Evolutionary conservation across 164 flowering plant species (phyloP).

Genomic region (Macadamia tetraphylla): DNA sequence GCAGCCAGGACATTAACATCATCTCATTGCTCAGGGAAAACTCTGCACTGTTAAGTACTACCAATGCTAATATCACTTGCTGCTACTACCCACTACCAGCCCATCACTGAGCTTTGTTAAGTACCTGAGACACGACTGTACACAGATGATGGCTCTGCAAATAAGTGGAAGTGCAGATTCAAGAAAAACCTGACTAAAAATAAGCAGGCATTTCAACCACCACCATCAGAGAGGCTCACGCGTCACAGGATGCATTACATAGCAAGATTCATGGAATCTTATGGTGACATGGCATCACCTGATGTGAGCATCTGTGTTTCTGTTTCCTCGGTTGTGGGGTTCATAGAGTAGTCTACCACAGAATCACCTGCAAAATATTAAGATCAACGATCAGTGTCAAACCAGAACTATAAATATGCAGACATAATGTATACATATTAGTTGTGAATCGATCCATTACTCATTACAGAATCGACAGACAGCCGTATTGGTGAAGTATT

Average conservation of each 20-base stretch:
- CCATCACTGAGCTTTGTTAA: constrained; percentile 3
- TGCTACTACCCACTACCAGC: constrained; percentile 3
- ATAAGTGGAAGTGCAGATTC: constrained; percentile 4
- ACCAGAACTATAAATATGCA: no score
- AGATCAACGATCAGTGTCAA: background rate
- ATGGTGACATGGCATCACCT: constrained; percentile 36
- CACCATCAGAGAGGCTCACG: constrained; percentile 1
- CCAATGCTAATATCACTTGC: no score
- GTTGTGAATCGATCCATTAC: constrained; percentile 24
- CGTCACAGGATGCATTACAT: constrained; percentile 4
- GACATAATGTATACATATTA: background rate
- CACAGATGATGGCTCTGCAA: constrained; percentile 22
- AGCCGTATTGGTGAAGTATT: constrained; percentile 29
- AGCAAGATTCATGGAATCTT: background rate
- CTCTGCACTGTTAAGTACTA: constrained; percentile 1
- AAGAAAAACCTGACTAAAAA: constrained; percentile 32
- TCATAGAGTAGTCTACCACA: constrained; percentile 32
- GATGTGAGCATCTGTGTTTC: constrained; percentile 19
- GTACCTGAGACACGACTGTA: constrained; percentile 21
- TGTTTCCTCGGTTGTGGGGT: constrained; percentile 15
- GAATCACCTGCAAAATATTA: constrained; percentile 41
- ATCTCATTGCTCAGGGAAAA: background rate
- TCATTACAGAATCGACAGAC: constrained; percentile 34
- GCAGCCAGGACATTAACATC: constrained; percentile 23
- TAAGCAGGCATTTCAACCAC: constrained; percentile 29